Conservation (phyloP, 2,329 filamentous ascomycete genomes). For the Paraconiothyrium sp. region DNA sequence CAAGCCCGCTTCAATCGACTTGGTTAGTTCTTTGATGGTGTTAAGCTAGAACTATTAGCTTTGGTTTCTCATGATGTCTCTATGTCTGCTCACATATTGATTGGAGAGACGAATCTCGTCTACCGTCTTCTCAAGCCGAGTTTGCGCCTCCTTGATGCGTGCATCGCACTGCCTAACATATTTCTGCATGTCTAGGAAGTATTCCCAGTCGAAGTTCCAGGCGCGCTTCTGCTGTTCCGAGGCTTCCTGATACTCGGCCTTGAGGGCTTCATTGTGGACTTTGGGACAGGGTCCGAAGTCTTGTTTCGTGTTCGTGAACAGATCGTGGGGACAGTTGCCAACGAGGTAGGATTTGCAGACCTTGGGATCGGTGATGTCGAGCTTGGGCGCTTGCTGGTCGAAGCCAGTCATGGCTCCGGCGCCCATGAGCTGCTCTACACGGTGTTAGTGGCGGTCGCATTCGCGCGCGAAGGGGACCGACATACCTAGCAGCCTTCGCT, state of each 20-base stretch:
- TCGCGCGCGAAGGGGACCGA: constrained; percentile 5
- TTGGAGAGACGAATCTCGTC: constrained; percentile 98
- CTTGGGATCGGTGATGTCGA: constrained; percentile 90
- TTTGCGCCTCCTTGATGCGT: constrained; percentile 88
- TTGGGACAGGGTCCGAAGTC: constrained; percentile 91
- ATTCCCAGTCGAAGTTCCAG: constrained; percentile 95
- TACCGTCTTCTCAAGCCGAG: constrained; percentile 93
- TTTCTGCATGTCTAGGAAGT: constrained; percentile 93
- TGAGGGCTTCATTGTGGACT: constrained; percentile 86
- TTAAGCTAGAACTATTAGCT: constrained; percentile 66
- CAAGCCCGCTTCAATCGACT: constrained; percentile 82
- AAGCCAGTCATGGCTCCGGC: constrained; percentile 79
- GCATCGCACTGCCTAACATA: constrained; percentile 98
- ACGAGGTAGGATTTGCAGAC: constrained; percentile 94
- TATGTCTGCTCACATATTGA: constrained; percentile 65
- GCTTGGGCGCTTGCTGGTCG: constrained; percentile 78
- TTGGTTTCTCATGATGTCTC: not conserved
- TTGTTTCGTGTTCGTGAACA: constrained; percentile 99
- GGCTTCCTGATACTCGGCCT: constrained; percentile 84
- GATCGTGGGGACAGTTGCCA: constrained; percentile 95
- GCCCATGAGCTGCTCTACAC: constrained; percentile 83
- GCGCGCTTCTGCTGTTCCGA: constrained; percentile 75
- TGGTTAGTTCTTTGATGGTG: constrained; percentile 80
- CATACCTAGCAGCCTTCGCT: constrained; percentile 90
- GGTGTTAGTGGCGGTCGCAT: constrained; percentile 26